These are phyloP conservation scores for Bipolaris victoriae DNA, from an alignment of 2,329 filamentous ascomycete species.

Conservation along the genomic window DNA sequence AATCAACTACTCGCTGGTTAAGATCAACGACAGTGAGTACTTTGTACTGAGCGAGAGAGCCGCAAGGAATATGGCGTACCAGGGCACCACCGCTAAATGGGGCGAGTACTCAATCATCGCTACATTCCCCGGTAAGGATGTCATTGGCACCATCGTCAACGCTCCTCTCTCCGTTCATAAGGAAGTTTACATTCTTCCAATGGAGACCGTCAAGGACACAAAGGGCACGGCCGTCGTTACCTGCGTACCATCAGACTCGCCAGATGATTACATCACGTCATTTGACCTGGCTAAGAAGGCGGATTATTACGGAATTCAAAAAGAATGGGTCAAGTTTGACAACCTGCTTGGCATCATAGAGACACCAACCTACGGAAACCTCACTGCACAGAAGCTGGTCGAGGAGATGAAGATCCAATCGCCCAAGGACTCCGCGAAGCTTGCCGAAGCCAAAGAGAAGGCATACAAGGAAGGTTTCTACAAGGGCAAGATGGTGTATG, in stretches of 20 bases:
- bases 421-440: slow-evolving; percentile 89
- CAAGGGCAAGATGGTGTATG: slow-evolving; percentile 86
- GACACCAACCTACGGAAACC: slow-evolving; percentile 84
- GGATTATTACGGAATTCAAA: slow-evolving; percentile 90
- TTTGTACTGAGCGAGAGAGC: slow-evolving; percentile 81
- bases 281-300: slow-evolving; percentile 91
- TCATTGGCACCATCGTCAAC: slow-evolving; percentile 86
- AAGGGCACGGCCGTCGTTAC: slow-evolving; percentile 98
- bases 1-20: slow-evolving; percentile 88
- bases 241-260: slow-evolving; percentile 92
- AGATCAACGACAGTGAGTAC: slow-evolving; percentile 70
- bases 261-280: slow-evolving; percentile 91
- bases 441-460: slow-evolving; percentile 92
- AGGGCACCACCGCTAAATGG: slow-evolving; percentile 81
- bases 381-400: slow-evolving; percentile 81
- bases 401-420: slow-evolving; percentile 96
- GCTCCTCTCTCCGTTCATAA: slow-evolving; percentile 84
- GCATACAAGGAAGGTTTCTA: slow-evolving; percentile 99
- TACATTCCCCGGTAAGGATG: slow-evolving; percentile 76
- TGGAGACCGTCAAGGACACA: slow-evolving; percentile 88
- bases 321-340: slow-evolving; percentile 86
- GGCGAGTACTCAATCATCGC: slow-evolving; percentile 76
- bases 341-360: slow-evolving; percentile 79
- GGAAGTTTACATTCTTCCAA: slow-evolving; percentile 86
- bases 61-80: slow-evolving; percentile 95